Base-by-base conservation (phyloP, 345 rosid species). In the Citrus maxima region DNA sequence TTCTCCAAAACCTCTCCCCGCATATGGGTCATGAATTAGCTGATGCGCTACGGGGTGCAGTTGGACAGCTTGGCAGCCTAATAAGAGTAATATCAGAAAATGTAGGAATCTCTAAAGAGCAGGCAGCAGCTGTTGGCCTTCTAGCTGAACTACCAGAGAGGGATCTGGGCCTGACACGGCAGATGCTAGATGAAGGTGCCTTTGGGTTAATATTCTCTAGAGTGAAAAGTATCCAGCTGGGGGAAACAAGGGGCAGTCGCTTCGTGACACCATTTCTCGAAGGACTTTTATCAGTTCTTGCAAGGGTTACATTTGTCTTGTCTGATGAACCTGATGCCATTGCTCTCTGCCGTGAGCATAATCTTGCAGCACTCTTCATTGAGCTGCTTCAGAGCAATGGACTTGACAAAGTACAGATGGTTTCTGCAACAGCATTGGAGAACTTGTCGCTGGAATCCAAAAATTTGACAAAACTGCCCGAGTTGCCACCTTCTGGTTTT, bases 61-160 rank as follows among this genome's bases (percentile, higher is more conserved):
- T 76, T 35, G 98, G 98, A 55, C 99, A 96, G 86, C 97, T 96
- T 32, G 84, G 93, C 34, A 89, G 90, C 82, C 87, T 96, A 73
- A 80, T 93, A 64, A 80, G 77, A 75, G 88, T 94, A 70, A 85
- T 93, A 79, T 83, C 94, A 1, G 99, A 91, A 81, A 88, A 90
- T 67, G 86, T 87, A 24, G 93, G 81, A 70, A 92, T 93, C 72
- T 87, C 92, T 4, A 97, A 96, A 78, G 99, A 93, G 86, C 99
- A 96, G 84, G 91, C 98, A 60, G 94, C 86, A 62, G 97, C 98
- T 65, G 91, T 92, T 73, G 91, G 98, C 73, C 95, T 96, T 77
- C 82, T 96, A 82, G 97, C 98, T 78, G 97, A 89, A 81, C 96
- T 96, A n/a, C 99, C 99, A 12, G 98, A 92, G 86, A 86, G 88